Percentiles rank a stretch among this genome's conserved stretches.
Conservation (phyloP, 768 basidiomycete genomes). For the Tulasnella sp. region DNA sequence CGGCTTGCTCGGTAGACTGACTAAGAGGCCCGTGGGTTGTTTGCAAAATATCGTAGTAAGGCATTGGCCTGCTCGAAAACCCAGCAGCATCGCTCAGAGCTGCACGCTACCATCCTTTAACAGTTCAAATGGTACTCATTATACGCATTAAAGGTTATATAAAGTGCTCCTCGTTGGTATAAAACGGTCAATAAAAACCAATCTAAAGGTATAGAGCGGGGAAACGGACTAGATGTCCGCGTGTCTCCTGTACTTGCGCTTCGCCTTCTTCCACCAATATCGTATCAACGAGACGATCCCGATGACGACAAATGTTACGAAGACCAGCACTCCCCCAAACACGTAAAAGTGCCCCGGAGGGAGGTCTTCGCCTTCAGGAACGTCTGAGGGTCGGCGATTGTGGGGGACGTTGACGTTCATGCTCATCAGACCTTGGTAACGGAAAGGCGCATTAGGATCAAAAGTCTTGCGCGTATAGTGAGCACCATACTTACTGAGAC, state of each 20-base stretch:
- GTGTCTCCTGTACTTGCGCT: conserved; percentile 44
- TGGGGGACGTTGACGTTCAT: conserved; percentile 67
- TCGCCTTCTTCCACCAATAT: conserved; percentile 66
- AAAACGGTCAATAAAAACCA: background rate
- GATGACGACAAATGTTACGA: conserved; percentile 52
- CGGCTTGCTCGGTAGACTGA: no score
- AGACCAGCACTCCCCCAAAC: conserved; percentile 60
- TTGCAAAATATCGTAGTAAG: no score
- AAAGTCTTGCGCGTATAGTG: background rate
- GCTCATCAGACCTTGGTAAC: conserved; percentile 61
- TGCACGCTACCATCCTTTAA: background rate
- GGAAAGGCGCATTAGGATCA: background rate
- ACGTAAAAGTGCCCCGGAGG: conserved; percentile 51
- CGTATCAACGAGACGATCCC: conserved; percentile 56
- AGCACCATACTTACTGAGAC: conserved; percentile 42
- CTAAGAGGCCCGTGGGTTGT: background rate
- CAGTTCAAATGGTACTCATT: background rate
- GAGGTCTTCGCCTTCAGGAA: conserved; percentile 39
- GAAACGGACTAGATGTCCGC: background rate
- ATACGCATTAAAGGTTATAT: background rate
- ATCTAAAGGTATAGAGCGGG: background rate
- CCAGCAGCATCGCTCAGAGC: background rate
- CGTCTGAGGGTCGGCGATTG: conserved; percentile 46
- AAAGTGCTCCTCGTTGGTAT: background rate
- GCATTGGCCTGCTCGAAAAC: background rate